These are phyloP conservation scores for Microstegium vimineum DNA, from an alignment of 176 grass and related monocot genomes.

Conservation along the genomic window DNA sequence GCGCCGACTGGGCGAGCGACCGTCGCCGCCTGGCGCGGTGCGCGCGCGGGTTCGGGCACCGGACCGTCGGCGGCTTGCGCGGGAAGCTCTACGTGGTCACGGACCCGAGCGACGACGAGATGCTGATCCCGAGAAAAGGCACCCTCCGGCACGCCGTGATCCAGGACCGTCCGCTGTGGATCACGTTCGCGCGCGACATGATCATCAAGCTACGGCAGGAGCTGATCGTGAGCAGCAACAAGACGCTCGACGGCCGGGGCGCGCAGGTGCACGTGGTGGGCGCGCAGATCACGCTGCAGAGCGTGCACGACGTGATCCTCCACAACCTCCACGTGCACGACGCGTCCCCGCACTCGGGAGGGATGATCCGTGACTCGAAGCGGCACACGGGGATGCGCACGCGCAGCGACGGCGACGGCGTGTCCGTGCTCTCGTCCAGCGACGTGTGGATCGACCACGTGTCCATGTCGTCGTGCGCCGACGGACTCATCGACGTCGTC, in stretches of 20 bases:
- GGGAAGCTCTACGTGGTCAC: constrained; percentile 55
- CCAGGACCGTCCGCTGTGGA: constrained; percentile 67
- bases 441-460: constrained; percentile 84
- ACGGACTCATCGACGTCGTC: constrained; percentile 77
- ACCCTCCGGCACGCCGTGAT: constrained; percentile 65
- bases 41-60: constrained; percentile 54
- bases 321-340: constrained; percentile 67
- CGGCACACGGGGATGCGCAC: constrained; percentile 42
- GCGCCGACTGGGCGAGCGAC: constrained; percentile 44
- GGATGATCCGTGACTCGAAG: constrained; percentile 56
- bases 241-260: constrained; percentile 87
- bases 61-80: constrained; percentile 34
- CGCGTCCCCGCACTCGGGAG: constrained; percentile 39
- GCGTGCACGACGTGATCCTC: constrained; percentile 59
- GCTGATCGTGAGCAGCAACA: constrained; percentile 64
- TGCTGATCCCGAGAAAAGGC: constrained; percentile 32
- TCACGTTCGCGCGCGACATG: constrained; percentile 69
- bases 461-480: constrained; percentile 67
- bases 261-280: constrained; percentile 66
- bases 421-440: constrained; percentile 51
- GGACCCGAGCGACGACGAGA: constrained; percentile 50
- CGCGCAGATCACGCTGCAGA: constrained; percentile 62
- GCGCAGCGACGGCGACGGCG: constrained; percentile 70
- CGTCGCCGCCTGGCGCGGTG: constrained; percentile 53
- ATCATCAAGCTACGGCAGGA: constrained; percentile 52